Percentiles rank a stretch among this genome's conserved stretches.
These are phyloP conservation scores for Fusarium praegraminearum DNA, from an alignment of 2,329 filamentous ascomycete genomes.

Conservation along the genomic window DNA sequence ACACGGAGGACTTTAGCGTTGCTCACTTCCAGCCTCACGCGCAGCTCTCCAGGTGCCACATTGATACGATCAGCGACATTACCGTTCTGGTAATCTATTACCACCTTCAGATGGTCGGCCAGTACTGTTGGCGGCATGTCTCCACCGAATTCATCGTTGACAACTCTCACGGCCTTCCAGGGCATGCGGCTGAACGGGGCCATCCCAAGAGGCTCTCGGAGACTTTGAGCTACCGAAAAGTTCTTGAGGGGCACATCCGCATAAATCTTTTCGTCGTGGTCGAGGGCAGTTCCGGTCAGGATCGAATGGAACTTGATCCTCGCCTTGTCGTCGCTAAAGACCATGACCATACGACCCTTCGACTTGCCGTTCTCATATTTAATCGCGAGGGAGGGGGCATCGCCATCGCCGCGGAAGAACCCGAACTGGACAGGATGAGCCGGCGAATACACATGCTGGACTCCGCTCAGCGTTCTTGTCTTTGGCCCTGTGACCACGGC, in stretches of 20 bases:
- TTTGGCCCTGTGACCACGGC: conserved; percentile 81
- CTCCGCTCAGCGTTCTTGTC: conserved; percentile 80
- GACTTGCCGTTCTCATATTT: conserved; percentile 74
- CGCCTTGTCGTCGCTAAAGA: conserved; percentile 80
- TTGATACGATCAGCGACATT: conserved; percentile 88
- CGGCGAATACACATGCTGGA: conserved; percentile 76
- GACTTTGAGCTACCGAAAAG: conserved; percentile 70
- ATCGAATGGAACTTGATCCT: conserved; percentile 78
- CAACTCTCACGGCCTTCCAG: conserved; percentile 77
- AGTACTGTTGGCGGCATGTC: conserved; percentile 76
- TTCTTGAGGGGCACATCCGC: conserved; percentile 75
- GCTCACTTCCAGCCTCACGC: conserved; percentile 72
- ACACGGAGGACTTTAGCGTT: conserved; percentile 73
- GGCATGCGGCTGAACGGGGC: conserved; percentile 63
- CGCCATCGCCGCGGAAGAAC: conserved; percentile 78
- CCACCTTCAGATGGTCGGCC: conserved; percentile 79
- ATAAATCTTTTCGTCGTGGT: conserved; percentile 75
- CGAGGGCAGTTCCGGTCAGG: conserved; percentile 77
- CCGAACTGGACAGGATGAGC: conserved; percentile 80
- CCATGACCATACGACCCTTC: conserved; percentile 79
- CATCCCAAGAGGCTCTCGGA: conserved; percentile 63
- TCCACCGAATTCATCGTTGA: conserved; percentile 75
- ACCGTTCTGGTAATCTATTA: conserved; percentile 80
- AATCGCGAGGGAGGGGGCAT: conserved; percentile 76
- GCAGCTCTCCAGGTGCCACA: conserved; percentile 79